Evolutionary conservation across 768 basidiomycete genomes (phyloP).

Genomic region (Rhodotorula paludigena): DNA sequence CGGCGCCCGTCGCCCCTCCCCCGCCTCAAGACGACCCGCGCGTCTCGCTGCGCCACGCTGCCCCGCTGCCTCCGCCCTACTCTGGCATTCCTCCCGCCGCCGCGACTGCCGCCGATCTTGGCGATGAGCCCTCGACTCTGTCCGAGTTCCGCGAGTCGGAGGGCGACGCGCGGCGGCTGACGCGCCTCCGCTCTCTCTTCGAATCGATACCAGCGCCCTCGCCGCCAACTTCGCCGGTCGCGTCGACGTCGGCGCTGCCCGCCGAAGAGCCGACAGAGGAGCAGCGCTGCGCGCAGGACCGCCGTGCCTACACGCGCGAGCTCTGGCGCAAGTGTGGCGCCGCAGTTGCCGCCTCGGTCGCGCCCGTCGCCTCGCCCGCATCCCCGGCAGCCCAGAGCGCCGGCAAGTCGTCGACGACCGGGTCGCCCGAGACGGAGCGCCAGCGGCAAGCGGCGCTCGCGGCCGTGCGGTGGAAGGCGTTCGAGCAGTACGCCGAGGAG

Average conservation of each 20-base stretch:
- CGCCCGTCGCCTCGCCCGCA: not conserved
- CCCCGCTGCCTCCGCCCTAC: not conserved
- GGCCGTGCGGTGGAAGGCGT: conserved; percentile 12
- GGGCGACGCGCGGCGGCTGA: conserved; percentile 60
- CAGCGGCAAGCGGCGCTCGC: not conserved
- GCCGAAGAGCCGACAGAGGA: conserved; percentile 44
- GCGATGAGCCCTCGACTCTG: conserved; percentile 49
- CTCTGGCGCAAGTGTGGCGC: conserved; percentile 52
- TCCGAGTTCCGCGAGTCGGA: conserved; percentile 63
- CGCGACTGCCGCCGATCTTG: not conserved
- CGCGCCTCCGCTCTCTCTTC: conserved; percentile 63
- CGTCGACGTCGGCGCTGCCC: conserved; percentile 20
- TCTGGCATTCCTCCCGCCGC: not conserved
- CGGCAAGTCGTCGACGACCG: not conserved
- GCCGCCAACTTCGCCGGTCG: not conserved
- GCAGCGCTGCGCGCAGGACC: conserved; percentile 57
- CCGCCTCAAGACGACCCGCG: conserved; percentile 9
- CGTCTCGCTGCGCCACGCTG: conserved; percentile 14
- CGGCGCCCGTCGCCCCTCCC: not conserved
- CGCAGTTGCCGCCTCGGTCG: not conserved
- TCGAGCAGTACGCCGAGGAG: conserved; percentile 31
- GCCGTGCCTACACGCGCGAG: conserved; percentile 71
- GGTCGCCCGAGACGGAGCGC: conserved; percentile 1
- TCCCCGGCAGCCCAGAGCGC: not conserved
- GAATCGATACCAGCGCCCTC: conserved; percentile 51